Evolutionary conservation across 2,329 filamentous ascomycete genomes (phyloP), one percentile per base, ranked within the genome.

Genomic region (Pochonia chlamydosporia): DNA sequence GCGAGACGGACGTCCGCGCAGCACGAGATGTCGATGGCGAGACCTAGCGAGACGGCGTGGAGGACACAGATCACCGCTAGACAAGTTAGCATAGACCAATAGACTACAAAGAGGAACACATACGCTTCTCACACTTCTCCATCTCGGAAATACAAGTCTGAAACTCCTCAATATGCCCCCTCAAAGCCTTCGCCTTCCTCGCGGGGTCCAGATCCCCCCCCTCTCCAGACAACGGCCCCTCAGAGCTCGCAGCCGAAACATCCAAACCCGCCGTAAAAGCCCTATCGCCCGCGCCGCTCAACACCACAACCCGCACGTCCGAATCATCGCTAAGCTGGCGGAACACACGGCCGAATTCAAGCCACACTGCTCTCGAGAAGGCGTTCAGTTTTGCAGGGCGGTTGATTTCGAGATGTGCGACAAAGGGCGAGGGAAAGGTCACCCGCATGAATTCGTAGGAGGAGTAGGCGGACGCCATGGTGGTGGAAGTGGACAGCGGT

Each of bases 361-460:
- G 72, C 89, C 91, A 96, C 82, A 96, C 92, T 46, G 80, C 71
- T 63, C 89, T 82, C 55, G 82, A 78, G 66, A 96, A 96, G 54
- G 91, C 83, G 66, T 97, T 97, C 64, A 96, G 73, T 72, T 95
- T 96, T 55, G 81, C 68, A 1, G 91, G 82, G 1, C 91, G 81
- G 72, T 95, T 91, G 69, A 95, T 95, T 69, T 96, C 85, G 49
- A 97, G 86, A 64, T 95, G 89, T n/a, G 84, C 87, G 42, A 96
- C 84, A 70, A 82, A 82, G 59, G 84, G 76, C 31, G 70, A 60
- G 0, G 90, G 88, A 36, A 82, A 82, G n/a, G 78, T 81, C 56
- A 95, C 74, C 54, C 82, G 81, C 76, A 89, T 90, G 73, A 87
- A 74, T 56, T 84, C 71, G 68, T 80, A 84, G 30, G 56, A 54